These are phyloP conservation scores for Chalciporus chontae DNA, from an alignment of 768 basidiomycete species.

Conservation along the genomic window DNA sequence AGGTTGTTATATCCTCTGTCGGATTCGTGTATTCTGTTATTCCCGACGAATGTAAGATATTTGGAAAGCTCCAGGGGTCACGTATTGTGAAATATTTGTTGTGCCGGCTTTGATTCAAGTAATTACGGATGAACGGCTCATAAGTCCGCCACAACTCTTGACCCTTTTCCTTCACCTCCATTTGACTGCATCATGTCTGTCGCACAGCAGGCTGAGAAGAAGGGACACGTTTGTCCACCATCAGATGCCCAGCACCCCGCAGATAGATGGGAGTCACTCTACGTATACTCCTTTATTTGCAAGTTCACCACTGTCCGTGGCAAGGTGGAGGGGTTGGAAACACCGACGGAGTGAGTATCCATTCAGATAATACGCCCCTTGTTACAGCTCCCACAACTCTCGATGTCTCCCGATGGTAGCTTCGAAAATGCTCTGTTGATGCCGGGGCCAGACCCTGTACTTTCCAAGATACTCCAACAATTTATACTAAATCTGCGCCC, in stretches of 20 bases:
- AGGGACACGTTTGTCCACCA: conserved; percentile 50
- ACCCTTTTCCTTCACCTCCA: conserved; percentile 34
- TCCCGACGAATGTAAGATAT: conserved; percentile 22
- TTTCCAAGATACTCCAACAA: conserved; percentile 67
- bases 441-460: conserved; percentile 65
- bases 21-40: conserved; percentile 21
- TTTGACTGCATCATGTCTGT: conserved; percentile 36
- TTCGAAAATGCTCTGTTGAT: conserved; percentile 77
- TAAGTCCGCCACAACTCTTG: conserved; percentile 34
- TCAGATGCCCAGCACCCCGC: conserved; percentile 69
- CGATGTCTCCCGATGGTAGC: conserved; percentile 41
- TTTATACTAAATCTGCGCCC: conserved; percentile 83
- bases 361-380: conserved; percentile 16
- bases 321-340: conserved; percentile 76
- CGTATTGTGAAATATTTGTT: conserved; percentile 36
- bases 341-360: conserved; percentile 75
- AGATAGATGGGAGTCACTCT: conserved; percentile 84
- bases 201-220: conserved; percentile 38
- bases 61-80: conserved; percentile 23
- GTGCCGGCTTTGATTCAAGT: conserved; percentile 34
- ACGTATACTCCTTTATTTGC: conserved; percentile 82
- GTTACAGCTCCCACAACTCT: conserved; percentile 28
- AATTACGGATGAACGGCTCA: conserved; percentile 33
- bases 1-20: conserved; percentile 10
- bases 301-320: conserved; percentile 73